A percentile compares a stretch with the other conserved stretches of the same genome.
phyloP scores from a whole-genome alignment of 2,329 filamentous ascomycete species.

The Ophiobolus disseminans region DNA sequence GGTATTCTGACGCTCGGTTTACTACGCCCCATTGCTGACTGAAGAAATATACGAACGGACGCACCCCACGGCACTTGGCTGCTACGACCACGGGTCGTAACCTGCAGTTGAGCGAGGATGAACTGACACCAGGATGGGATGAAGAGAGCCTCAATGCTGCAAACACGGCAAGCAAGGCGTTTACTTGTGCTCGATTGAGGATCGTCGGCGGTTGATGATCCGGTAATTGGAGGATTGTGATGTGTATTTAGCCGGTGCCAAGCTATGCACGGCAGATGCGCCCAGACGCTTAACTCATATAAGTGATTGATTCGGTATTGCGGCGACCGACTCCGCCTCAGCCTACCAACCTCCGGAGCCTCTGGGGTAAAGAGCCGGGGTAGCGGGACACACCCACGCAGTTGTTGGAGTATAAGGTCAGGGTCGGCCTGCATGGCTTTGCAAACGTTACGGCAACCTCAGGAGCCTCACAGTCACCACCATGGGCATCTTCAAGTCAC shows the following conservation, averaged over 20 bases:
- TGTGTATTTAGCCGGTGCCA: slow-evolving; percentile 36
- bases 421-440: slow-evolving; percentile 13
- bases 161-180: slow-evolving; percentile 8
- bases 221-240: slow-evolving; percentile 28
- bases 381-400: slow-evolving; percentile 6
- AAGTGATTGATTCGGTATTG: slow-evolving; percentile 34
- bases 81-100: slow-evolving; percentile 21
- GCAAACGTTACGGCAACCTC: slow-evolving; percentile 16
- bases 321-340: slow-evolving; percentile 33
- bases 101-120: slow-evolving; percentile 6
- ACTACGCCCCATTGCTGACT: slow-evolving; percentile 2
- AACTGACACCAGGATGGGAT: slow-evolving; percentile 9
- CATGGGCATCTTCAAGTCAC: slow-evolving; percentile 36
- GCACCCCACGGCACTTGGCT: not conserved
- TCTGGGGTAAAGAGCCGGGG: slow-evolving; percentile 37
- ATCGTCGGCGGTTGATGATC: slow-evolving; percentile 20
- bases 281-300: slow-evolving; percentile 33
- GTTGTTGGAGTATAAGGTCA: slow-evolving; percentile 31
- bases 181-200: slow-evolving; percentile 11
- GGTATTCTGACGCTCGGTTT: slow-evolving; percentile 3
- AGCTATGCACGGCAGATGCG: slow-evolving; percentile 17
- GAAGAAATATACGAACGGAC: not conserved
- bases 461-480: slow-evolving; percentile 17
- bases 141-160: slow-evolving; percentile 10
- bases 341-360: slow-evolving; percentile 17